These are phyloP conservation scores for Murraya paniculata DNA, from an alignment of 345 rosid species.

Conservation along the genomic window DNA sequence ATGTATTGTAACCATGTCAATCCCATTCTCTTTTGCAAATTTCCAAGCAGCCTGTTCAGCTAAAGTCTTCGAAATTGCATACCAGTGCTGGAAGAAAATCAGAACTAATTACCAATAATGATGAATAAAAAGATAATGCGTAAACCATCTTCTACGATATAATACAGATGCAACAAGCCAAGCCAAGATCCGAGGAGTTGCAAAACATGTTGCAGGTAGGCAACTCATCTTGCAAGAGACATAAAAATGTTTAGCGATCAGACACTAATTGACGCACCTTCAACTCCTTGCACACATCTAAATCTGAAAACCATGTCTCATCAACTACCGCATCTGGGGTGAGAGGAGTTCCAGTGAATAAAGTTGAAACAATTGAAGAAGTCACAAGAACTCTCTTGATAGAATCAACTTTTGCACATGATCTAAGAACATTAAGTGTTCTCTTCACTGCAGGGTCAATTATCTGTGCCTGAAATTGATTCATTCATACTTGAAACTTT, in stretches of 20 bases:
- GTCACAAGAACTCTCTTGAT: conserved; percentile 51
- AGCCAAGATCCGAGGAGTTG: neutral
- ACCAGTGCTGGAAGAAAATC: conserved; percentile 30
- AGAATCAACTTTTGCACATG: conserved; percentile 39
- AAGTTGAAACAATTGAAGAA: conserved; percentile 45
- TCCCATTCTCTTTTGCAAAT: conserved; percentile 37
- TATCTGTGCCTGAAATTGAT: conserved; percentile 28
- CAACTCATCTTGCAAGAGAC: neutral
- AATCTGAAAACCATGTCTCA: conserved; percentile 51
- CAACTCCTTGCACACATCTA: conserved; percentile 22
- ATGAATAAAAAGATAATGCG: neutral
- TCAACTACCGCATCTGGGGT: conserved; percentile 33
- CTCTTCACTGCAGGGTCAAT: conserved; percentile 51
- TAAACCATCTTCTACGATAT: neutral
- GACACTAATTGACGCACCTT: conserved; percentile 13
- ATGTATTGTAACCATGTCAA: conserved; percentile 38
- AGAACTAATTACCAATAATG: neutral
- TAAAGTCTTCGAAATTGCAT: conserved; percentile 36
- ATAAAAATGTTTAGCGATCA: neutral
- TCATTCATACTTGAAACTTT: neutral
- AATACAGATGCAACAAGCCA: neutral
- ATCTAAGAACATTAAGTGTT: conserved; percentile 43
- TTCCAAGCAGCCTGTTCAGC: conserved; percentile 52
- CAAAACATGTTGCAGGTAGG: neutral
- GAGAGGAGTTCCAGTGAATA: conserved; percentile 26